phyloP scores from a whole-genome alignment of 257 asterid genomes.

The Penstemon davidsonii region DNA sequence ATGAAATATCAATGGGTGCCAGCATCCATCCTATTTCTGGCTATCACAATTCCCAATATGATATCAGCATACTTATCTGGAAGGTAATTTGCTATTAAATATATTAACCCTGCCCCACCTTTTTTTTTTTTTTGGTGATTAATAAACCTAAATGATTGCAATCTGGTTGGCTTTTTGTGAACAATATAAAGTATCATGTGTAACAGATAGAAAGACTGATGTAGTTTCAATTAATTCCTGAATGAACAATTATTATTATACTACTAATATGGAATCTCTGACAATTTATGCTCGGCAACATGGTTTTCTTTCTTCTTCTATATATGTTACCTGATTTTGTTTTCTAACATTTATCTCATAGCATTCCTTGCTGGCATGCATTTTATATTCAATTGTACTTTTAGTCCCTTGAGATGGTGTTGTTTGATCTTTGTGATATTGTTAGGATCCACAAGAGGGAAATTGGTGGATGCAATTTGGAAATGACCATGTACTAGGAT shows the following conservation, averaged over 20 bases:
- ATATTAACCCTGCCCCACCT: conserved; percentile 15
- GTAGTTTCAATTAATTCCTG: conserved; percentile 27
- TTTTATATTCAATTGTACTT: conserved; percentile 11
- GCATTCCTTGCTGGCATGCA: conserved; percentile 31
- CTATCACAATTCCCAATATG: conserved; percentile 58
- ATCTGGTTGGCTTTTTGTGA: conserved; percentile 27
- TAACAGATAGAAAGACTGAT: conserved; percentile 16
- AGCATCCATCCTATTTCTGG: conserved; percentile 65
- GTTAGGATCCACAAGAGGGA: conserved; percentile 40
- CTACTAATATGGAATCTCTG: conserved; percentile 44
- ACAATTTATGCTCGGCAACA: conserved; percentile 22
- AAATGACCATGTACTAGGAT: conserved; percentile 37
- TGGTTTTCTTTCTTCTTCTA: neutral
- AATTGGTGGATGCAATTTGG: conserved; percentile 55
- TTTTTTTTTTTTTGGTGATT: conserved; percentile 15
- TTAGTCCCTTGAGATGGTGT: too few species aligned
- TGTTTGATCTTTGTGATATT: neutral
- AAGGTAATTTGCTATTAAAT: conserved; percentile 48
- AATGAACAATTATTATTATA: conserved; percentile 16
- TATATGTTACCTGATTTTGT: conserved; percentile 16
- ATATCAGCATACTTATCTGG: conserved; percentile 80
- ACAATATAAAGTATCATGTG: conserved; percentile 12
- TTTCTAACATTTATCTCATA: conserved; percentile 24
- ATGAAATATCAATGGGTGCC: conserved; percentile 74
- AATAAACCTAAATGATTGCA: conserved; percentile 12